Evolutionary conservation across 345 rosid species (phyloP).

Genomic region (Erysimum cheiranthoides): DNA sequence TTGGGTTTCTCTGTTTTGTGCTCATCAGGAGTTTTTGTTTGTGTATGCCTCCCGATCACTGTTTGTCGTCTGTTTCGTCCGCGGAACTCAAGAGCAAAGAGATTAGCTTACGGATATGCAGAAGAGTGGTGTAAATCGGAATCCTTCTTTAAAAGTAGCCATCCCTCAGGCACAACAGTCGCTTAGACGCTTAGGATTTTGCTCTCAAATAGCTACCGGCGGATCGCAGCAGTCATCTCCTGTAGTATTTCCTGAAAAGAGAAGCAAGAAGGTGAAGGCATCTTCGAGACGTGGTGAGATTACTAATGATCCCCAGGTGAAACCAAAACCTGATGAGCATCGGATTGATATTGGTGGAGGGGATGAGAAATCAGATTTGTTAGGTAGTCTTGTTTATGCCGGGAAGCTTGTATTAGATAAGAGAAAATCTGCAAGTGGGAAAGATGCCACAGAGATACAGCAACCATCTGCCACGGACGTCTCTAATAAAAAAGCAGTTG

Average conservation of each 20-base stretch:
- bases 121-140: constrained; percentile 51
- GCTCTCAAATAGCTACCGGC: constrained; percentile 64
- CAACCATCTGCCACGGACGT: constrained; percentile 52
- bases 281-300: constrained; percentile 52
- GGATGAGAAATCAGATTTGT: constrained; percentile 88
- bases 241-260: constrained; percentile 84
- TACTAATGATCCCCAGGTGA: constrained; percentile 52
- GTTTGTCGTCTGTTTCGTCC: constrained; percentile 35
- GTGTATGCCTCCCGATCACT: constrained; percentile 49
- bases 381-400: constrained; percentile 71
- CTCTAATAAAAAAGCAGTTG: constrained; percentile 55
- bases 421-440: constrained; percentile 55
- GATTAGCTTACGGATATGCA: constrained; percentile 53
- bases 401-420: constrained; percentile 83
- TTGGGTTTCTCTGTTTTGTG: constrained; percentile 10
- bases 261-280: constrained; percentile 73
- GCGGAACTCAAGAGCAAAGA: constrained; percentile 39
- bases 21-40: constrained; percentile 26
- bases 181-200: constrained; percentile 76
- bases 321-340: constrained; percentile 62
- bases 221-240: constrained; percentile 81
- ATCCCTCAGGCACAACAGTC: constrained; percentile 65
- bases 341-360: constrained; percentile 80
- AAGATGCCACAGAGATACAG: constrained; percentile 47
- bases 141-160: constrained; percentile 38